Evolutionary conservation across 495 filamentous ascomycete genomes (phyloP), one percentile per base, ranked within the genome.

Genomic region (Durotheca rogersii): DNA sequence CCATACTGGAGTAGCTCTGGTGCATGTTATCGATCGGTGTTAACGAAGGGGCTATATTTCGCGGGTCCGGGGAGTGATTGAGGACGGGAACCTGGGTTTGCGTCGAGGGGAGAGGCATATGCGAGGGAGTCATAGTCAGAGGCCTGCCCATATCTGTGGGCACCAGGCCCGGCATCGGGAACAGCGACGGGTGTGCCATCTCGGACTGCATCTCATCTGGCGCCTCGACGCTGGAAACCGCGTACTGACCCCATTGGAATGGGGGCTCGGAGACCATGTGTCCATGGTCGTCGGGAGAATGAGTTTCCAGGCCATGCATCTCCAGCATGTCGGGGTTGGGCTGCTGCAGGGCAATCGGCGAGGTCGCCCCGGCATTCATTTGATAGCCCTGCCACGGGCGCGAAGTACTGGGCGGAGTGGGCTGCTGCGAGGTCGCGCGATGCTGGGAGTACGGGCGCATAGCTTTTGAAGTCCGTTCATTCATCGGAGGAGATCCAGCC

Each of bases 371-470:
- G 32, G 43, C 62, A 39, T 15, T 70, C 53, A 59, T 68, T 67
- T 51, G 61, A 35, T 50, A 56, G 32, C 69, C 69, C 7, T 52
- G 18, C 55, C 72, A 74, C 48, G 72, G 64, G 19, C 65, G 67
- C 36, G 72, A 71, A 5, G 71, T 67, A 38, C 58, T 60, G 21
- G 73, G 73, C 38, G 74, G 73, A 3, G 74, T 75, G 14, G 66
- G 72, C 25, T 66, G 64, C 41, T 74, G 72, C 7, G 71, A 55
- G 36, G 19, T 29, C 18, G 14, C 64, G 56, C 38, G 67, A 41
- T 47, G 68, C 45, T 51, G 70, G 62, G 15, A 64, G 49, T 72
- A 73, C 4, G 59, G 32, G 23, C 64, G 59, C 54, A 64, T 51
- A 6, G 65, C 52, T 51, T 74, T 75, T 11, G 62, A 21, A 14